These are phyloP conservation scores for Trichoderma endophyticum DNA, from an alignment of 2,329 filamentous ascomycete species.

Conservation along the genomic window DNA sequence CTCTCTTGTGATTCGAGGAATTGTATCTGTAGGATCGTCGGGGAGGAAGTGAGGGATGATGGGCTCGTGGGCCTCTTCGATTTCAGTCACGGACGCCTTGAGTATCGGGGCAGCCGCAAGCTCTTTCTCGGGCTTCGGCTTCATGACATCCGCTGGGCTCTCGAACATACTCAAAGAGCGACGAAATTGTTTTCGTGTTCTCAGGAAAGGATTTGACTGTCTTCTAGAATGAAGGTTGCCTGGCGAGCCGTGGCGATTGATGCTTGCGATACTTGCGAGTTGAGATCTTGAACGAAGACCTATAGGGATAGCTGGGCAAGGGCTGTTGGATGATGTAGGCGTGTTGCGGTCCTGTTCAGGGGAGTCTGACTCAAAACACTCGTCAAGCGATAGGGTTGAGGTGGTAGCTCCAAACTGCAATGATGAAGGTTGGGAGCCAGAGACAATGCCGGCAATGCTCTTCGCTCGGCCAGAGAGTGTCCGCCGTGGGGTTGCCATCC, in stretches of 20 bases:
- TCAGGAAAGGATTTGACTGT: constrained; percentile 65
- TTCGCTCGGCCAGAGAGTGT: constrained; percentile 74
- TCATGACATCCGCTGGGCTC: constrained; percentile 81
- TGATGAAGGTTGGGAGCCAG: constrained; percentile 64
- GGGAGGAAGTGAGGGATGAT: constrained; percentile 80
- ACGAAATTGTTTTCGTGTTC: constrained; percentile 83
- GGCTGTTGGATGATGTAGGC: constrained; percentile 59
- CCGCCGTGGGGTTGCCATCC: constrained; percentile 66
- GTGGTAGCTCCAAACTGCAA: constrained; percentile 66
- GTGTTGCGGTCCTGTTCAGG: constrained; percentile 66
- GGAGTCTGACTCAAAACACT: constrained; percentile 73
- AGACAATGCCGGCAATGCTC: constrained; percentile 63
- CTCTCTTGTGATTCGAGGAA: constrained; percentile 79
- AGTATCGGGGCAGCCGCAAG: constrained; percentile 46
- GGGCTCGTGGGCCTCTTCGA: constrained; percentile 71
- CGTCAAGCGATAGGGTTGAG: constrained; percentile 62
- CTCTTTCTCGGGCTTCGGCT: constrained; percentile 64
- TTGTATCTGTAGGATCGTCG: constrained; percentile 76
- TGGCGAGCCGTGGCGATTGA: constrained; percentile 70
- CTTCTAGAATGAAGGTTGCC: constrained; percentile 69
- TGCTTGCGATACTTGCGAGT: constrained; percentile 56
- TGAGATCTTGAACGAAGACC: constrained; percentile 62
- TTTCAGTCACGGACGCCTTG: constrained; percentile 76
- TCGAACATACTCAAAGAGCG: constrained; percentile 98
- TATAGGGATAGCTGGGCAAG: constrained; percentile 52